These are phyloP conservation scores for Ophiostoma sp. DNA, from an alignment of 2,329 filamentous ascomycete species.

Conservation along the genomic window DNA sequence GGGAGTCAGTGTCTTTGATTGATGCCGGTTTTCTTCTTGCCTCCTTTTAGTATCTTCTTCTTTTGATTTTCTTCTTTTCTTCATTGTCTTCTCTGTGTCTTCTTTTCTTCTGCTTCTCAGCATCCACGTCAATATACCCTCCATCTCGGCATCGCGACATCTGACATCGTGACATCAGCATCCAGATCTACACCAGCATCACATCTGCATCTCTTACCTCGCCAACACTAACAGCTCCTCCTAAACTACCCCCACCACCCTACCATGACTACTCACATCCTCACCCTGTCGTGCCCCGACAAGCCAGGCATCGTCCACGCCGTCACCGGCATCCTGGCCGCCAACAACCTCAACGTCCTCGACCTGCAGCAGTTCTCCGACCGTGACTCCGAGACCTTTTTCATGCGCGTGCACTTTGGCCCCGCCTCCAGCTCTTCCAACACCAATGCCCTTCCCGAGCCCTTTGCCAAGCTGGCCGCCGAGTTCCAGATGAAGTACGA, in stretches of 20 bases:
- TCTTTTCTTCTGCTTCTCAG: background rate
- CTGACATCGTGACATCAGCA: no score
- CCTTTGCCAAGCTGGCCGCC: slow-evolving; percentile 57
- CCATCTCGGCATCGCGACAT: background rate
- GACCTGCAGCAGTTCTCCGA: slow-evolving; percentile 83
- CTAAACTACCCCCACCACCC: slow-evolving; percentile 23
- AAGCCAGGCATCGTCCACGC: slow-evolving; percentile 80
- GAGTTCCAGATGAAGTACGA: slow-evolving; percentile 65
- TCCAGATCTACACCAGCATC: no score
- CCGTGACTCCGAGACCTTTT: slow-evolving; percentile 67
- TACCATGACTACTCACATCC: slow-evolving; percentile 54
- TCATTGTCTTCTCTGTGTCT: background rate
- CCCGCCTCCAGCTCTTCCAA: slow-evolving; percentile 48
- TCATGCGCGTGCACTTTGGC: slow-evolving; percentile 83
- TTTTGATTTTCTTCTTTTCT: background rate
- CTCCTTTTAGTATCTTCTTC: background rate
- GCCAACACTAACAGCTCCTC: background rate
- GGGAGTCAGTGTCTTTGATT: background rate
- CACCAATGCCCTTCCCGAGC: slow-evolving; percentile 48
- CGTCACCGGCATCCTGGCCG: slow-evolving; percentile 71
- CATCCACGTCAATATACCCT: background rate
- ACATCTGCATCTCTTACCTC: background rate
- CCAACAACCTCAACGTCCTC: slow-evolving; percentile 71
- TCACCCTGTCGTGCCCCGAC: slow-evolving; percentile 79
- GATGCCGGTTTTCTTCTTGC: background rate